Percentiles rank a stretch among this genome's conserved stretches.
Evolutionary conservation across 148 eudicot species (phyloP).

Genomic region (Rhododendron mucronatum): DNA sequence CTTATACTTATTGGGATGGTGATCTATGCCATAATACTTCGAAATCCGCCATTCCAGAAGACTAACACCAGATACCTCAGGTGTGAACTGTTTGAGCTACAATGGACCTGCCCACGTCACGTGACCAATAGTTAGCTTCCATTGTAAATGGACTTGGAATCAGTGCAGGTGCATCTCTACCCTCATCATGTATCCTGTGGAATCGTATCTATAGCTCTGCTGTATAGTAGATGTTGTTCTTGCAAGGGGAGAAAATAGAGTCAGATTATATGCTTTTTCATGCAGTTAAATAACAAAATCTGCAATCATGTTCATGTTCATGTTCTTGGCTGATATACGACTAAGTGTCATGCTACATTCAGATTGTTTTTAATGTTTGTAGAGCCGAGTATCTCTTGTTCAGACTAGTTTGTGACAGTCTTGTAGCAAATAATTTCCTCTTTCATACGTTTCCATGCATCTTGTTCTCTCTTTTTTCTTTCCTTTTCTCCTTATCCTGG

Average conservation of each 20-base stretch:
- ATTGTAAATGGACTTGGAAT: background rate
- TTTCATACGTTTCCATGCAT: no score
- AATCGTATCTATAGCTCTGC: constrained; percentile 30
- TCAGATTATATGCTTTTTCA: constrained; percentile 16
- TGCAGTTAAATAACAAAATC: background rate
- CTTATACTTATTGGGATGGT: constrained; percentile 14
- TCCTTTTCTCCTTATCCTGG: background rate
- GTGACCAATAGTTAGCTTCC: background rate
- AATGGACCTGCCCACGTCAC: background rate
- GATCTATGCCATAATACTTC: background rate
- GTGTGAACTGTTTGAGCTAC: background rate
- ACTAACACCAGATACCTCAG: background rate
- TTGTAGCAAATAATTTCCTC: no score
- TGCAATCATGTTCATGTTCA: background rate
- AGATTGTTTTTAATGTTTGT: background rate
- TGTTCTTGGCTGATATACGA: background rate
- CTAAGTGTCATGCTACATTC: background rate
- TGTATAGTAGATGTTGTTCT: constrained; percentile 42
- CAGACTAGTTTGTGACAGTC: no score
- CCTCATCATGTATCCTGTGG: constrained; percentile 17
- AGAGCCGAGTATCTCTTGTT: background rate
- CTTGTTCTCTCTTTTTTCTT: background rate
- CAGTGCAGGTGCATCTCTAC: constrained; percentile 13
- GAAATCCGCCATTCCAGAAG: background rate
- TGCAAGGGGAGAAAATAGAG: constrained; percentile 18